Evolutionary conservation across 805 yeast species (phyloP).

Genomic region (Suhomyces faveliae): DNA sequence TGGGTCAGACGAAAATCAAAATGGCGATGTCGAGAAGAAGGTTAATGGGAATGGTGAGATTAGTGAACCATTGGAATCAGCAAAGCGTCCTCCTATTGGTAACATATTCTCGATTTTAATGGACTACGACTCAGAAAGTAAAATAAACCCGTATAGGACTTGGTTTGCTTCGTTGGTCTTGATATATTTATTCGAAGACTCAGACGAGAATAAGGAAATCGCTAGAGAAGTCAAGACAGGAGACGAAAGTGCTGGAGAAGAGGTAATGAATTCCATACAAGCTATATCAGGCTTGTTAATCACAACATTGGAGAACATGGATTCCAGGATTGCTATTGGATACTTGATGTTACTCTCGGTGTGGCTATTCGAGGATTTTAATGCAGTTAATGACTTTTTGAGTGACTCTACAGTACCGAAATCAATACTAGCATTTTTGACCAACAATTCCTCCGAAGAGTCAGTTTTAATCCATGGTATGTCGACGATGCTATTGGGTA

Average conservation of each 20-base stretch:
- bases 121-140: constrained; percentile 63
- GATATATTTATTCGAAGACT: constrained; percentile 58
- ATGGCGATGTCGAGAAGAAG: constrained; percentile 1
- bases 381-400: constrained; percentile 73
- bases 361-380: constrained; percentile 77
- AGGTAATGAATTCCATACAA: constrained; percentile 65
- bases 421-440: constrained; percentile 63
- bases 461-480: constrained; percentile 67
- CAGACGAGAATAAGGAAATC: constrained; percentile 46
- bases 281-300: constrained; percentile 74
- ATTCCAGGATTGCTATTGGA: constrained; percentile 75
- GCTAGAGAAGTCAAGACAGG: constrained; percentile 57
- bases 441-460: constrained; percentile 46
- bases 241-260: constrained; percentile 61
- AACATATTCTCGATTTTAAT: constrained; percentile 71
- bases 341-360: constrained; percentile 69
- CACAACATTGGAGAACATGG: constrained; percentile 57
- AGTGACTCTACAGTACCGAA: constrained; percentile 64
- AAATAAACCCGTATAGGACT: constrained; percentile 78
- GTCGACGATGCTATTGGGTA: constrained; percentile 68
- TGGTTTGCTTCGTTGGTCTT: constrained; percentile 81
- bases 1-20: not conserved
- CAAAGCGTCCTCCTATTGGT: constrained; percentile 28
- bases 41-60: constrained; percentile 6
- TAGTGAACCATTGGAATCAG: constrained; percentile 1